Conservation (phyloP, 1,139 yeast species). For the Yamadazyma triangularis region DNA sequence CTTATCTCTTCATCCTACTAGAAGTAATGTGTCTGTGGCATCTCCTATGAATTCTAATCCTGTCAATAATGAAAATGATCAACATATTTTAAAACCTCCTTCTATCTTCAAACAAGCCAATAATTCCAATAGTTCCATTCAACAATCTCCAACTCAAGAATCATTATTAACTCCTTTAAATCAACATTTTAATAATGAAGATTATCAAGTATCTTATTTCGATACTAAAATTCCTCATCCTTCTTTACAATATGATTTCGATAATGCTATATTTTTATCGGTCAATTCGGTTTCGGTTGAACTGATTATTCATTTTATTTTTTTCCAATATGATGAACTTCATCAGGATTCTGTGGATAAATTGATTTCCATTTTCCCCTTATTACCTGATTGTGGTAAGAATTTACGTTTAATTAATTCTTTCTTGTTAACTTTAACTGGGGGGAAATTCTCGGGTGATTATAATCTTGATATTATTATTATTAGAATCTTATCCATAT, state of each 20-base stretch:
- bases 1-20: too few relatives aligned
- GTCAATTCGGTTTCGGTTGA: slow-evolving; percentile 41
- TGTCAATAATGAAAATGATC: not conserved
- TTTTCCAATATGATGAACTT: slow-evolving; percentile 37
- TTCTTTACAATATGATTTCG: slow-evolving; percentile 51
- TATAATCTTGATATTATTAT: slow-evolving; percentile 24
- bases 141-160: slow-evolving; percentile 1
- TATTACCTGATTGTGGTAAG: slow-evolving; percentile 55
- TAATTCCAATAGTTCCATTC: slow-evolving; percentile 7
- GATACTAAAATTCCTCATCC: slow-evolving; percentile 56
- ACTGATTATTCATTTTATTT: slow-evolving; percentile 66
- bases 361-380: slow-evolving; percentile 57
- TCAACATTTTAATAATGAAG: slow-evolving; percentile 8
- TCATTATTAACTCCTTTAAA: slow-evolving; percentile 5
- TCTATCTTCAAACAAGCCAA: slow-evolving; percentile 7
- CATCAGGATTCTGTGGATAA: slow-evolving; percentile 29
- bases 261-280: slow-evolving; percentile 9
- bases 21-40: too few relatives aligned
- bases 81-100: slow-evolving; percentile 6
- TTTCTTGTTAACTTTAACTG: slow-evolving; percentile 19
- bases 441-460: slow-evolving; percentile 20
- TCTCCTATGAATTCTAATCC: not conserved
- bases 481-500: slow-evolving; percentile 35
- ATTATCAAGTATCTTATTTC: slow-evolving; percentile 20
- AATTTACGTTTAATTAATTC: slow-evolving; percentile 38